Percentiles rank a stretch among this genome's conserved stretches.
Conservation (phyloP, 2,329 filamentous ascomycete genomes). For the Alternaria postmessia region DNA sequence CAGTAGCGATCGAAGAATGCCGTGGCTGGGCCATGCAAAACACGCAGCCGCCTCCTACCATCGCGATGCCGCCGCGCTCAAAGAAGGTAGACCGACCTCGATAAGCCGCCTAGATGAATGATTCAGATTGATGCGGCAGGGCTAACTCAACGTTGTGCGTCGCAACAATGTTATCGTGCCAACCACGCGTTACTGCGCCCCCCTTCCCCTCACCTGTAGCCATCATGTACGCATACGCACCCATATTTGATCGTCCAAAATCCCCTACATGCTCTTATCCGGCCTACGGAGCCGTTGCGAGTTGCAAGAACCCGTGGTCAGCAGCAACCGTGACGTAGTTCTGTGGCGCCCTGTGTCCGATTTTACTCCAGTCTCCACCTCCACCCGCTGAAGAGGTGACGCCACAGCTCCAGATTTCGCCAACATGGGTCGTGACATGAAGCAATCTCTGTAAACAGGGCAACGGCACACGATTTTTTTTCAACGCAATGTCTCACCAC, state of each 20-base stretch:
- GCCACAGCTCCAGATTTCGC: conserved; percentile 9
- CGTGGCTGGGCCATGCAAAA: conserved; percentile 18
- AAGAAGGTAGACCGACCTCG: conserved; percentile 3
- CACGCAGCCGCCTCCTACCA: neutral
- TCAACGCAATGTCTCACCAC: conserved; percentile 10
- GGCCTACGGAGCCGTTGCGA: neutral
- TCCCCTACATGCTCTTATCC: neutral
- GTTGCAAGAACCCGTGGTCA: neutral
- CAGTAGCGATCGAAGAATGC: conserved; percentile 7
- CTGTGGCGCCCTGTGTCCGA: neutral
- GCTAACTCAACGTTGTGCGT: conserved; percentile 7
- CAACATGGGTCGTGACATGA: conserved; percentile 3
- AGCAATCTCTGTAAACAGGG: conserved; percentile 11
- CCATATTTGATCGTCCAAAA: conserved; percentile 1
- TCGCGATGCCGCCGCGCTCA: conserved; percentile 6
- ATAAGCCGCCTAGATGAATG: neutral
- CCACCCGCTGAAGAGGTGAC: conserved; percentile 6
- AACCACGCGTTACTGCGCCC: conserved; percentile 12
- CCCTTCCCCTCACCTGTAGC: conserved; percentile 10
- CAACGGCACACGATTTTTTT: neutral
- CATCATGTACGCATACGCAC: neutral
- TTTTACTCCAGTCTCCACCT: neutral
- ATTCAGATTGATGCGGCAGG: neutral
- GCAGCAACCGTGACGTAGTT: conserved; percentile 18
- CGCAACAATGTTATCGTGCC: conserved; percentile 10